Base-by-base conservation (phyloP, 208 protist species). In the Leishmania braziliensis region DNA sequence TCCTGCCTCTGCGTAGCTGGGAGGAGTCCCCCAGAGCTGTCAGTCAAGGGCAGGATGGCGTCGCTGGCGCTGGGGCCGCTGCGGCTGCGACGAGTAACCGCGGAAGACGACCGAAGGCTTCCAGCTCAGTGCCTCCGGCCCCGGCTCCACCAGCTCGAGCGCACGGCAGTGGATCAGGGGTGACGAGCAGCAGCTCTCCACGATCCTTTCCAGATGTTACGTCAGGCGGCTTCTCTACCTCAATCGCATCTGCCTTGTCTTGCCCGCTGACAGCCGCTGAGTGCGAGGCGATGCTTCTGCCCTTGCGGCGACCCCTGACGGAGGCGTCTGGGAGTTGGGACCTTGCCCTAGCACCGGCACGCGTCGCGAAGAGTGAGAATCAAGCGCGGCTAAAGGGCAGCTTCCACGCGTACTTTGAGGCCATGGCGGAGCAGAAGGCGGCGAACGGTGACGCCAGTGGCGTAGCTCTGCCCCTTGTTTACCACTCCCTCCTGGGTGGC, bases 1-100 rank as follows among this genome's bases (percentile, higher is more conserved):
- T 86, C 16, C 82, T 91, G 54, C 90, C 89, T 33, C 80, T 91
- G 60, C 79, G 84, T 6, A 79, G 63, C 63, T 73, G 39, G 43
- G 88, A 91, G 70, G 79, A 83, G 58, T 78, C 48, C 4, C 20
- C 54, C 9, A 54, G 62, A 9, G 60, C 43, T 18, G 12, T 58
- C 18, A 54, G 3, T 9, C 62, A 68, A 14, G 77, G 77, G 3
- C 75, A 85, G 36, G 79, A 79, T 33, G 78, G 77, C 5, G 39
- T 43, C 9, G 46, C 50, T 1, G 60, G 39, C 1, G 20, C 20
- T 23, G 83, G 50, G 5, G 75, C 36, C 26, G 48, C 78, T 51
- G 77, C 51, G 60, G 60, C 29, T 51, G 66, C 65, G 3, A 36
- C 54, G 12, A 68, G 20, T 48, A 54, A 0, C 20, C 50, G 66